Evolutionary conservation across 1,284 basidiomycete genomes (phyloP).

Genomic region (Quambalaria eucalypti): DNA sequence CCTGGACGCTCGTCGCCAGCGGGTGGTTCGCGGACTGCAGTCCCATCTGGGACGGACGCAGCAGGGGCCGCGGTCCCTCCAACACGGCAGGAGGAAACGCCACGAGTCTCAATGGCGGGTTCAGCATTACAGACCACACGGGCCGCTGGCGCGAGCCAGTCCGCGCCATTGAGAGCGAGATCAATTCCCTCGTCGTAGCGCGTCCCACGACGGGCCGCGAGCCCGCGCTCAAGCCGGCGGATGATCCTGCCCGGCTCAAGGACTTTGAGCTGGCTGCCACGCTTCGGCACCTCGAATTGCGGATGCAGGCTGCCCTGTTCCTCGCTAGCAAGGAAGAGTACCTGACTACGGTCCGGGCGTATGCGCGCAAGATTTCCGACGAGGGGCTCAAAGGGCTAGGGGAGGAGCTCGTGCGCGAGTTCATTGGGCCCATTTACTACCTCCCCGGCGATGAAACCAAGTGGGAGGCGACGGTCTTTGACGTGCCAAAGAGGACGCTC

Average conservation of each 20-base stretch:
- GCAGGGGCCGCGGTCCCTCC: background rate
- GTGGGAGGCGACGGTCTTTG: background rate
- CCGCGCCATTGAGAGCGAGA: slow-evolving; percentile 29
- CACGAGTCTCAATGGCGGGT: background rate
- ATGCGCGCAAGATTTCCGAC: slow-evolving; percentile 35
- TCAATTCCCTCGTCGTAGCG: slow-evolving; percentile 29
- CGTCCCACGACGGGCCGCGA: slow-evolving; percentile 4
- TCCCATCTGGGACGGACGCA: slow-evolving; percentile 22
- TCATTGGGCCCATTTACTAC: slow-evolving; percentile 42
- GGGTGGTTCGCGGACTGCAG: slow-evolving; percentile 31
- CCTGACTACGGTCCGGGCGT: slow-evolving; percentile 23
- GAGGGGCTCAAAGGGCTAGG: slow-evolving; percentile 38
- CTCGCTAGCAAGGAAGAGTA: slow-evolving; percentile 39
- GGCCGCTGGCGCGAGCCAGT: slow-evolving; percentile 23
- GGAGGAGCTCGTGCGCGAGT: slow-evolving; percentile 35
- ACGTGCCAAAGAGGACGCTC: background rate
- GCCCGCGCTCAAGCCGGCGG: background rate
- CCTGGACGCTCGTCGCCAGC: slow-evolving; percentile 31
- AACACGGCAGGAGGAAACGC: background rate
- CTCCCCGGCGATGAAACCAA: background rate
- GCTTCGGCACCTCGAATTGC: slow-evolving; percentile 38
- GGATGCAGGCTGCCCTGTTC: slow-evolving; percentile 35
- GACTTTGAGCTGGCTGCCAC: slow-evolving; percentile 23
- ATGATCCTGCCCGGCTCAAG: background rate
- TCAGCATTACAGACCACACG: background rate